A percentile compares a stretch with the other conserved stretches of the same genome.
These are phyloP conservation scores for Cercospora zeina DNA, from an alignment of 2,329 filamentous ascomycete genomes.

Conservation along the genomic window DNA sequence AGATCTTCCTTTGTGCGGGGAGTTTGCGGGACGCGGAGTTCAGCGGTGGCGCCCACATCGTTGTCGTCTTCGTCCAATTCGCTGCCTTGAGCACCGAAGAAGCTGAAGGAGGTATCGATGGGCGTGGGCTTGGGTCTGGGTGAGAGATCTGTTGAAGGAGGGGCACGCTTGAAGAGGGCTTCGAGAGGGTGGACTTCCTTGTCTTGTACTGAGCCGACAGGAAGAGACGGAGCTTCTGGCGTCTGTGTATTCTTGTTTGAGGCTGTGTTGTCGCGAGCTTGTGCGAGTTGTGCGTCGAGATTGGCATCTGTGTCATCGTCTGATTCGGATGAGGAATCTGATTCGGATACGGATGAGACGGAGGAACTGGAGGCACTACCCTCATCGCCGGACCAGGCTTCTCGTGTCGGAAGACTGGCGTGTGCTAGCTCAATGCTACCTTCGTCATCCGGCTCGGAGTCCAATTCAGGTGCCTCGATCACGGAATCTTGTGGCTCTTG, in stretches of 20 bases:
- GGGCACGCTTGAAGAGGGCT: slow-evolving; percentile 79
- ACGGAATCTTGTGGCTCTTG: slow-evolving; percentile 10
- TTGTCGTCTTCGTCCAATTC: slow-evolving; percentile 44
- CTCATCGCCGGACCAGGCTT: slow-evolving; percentile 21
- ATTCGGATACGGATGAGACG: slow-evolving; percentile 15
- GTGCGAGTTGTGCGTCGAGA: slow-evolving; percentile 24
- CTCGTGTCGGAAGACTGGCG: slow-evolving; percentile 16
- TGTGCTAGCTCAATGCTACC: slow-evolving; percentile 20
- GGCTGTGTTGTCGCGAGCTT: slow-evolving; percentile 27
- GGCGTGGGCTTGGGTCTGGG: slow-evolving; percentile 44
- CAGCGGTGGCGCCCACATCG: slow-evolving; percentile 39
- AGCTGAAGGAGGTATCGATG: slow-evolving; percentile 68
- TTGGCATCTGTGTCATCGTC: slow-evolving; percentile 23
- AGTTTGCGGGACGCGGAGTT: slow-evolving; percentile 62
- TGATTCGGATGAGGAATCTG: slow-evolving; percentile 6
- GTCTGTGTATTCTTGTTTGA: slow-evolving; percentile 25
- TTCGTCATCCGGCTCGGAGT: slow-evolving; percentile 23
- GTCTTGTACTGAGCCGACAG: slow-evolving; percentile 19
- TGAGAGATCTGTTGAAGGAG: slow-evolving; percentile 45
- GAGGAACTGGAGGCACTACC: slow-evolving; percentile 17
- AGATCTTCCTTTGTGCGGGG: slow-evolving; percentile 80
- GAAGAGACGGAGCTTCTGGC: slow-evolving; percentile 13
- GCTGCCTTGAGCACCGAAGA: slow-evolving; percentile 57
- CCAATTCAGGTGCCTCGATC: slow-evolving; percentile 18
- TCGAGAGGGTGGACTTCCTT: slow-evolving; percentile 76